Conservation (phyloP, 371 early-diverging fungal genomes). For the Mortierella sp. region DNA sequence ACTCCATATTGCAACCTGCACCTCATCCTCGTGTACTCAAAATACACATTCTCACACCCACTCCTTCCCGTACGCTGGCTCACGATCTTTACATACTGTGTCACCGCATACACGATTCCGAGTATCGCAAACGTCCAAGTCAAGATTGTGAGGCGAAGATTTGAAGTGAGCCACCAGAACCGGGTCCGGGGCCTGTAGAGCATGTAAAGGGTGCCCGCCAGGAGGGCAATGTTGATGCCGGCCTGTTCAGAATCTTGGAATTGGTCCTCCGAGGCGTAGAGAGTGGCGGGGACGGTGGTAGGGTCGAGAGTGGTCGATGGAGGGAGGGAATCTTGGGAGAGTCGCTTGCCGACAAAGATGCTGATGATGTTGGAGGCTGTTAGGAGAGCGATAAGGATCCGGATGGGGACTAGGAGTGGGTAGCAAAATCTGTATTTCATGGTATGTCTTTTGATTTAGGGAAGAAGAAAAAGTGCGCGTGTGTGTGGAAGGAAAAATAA, state of each 20-base stretch:
- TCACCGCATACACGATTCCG: neutral
- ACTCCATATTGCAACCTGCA: constrained; percentile 19
- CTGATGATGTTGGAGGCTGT: constrained; percentile 15
- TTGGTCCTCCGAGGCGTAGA: neutral
- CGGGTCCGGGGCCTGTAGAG: neutral
- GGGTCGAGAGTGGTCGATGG: neutral
- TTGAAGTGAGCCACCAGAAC: constrained; percentile 17
- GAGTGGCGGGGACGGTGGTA: neutral
- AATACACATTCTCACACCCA: constrained; percentile 6
- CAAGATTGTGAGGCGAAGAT: neutral
- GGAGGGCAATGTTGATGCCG: constrained; percentile 15
- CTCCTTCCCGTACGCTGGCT: neutral
- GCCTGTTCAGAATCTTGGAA: constrained; percentile 23
- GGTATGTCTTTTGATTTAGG: neutral
- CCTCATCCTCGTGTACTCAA: constrained; percentile 13
- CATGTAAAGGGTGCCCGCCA: neutral
- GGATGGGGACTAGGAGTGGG: neutral
- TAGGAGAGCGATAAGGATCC: constrained; percentile 1
- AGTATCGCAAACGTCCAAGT: constrained; percentile 1
- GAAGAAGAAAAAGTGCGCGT: neutral
- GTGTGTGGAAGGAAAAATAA: neutral
- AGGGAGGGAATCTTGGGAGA: neutral
- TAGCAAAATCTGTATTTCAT: constrained; percentile 12
- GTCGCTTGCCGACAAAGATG: constrained; percentile 5
- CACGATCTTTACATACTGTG: neutral